Evolutionary conservation across 768 basidiomycete genomes (phyloP).

Genomic region (Russula brevipes): DNA sequence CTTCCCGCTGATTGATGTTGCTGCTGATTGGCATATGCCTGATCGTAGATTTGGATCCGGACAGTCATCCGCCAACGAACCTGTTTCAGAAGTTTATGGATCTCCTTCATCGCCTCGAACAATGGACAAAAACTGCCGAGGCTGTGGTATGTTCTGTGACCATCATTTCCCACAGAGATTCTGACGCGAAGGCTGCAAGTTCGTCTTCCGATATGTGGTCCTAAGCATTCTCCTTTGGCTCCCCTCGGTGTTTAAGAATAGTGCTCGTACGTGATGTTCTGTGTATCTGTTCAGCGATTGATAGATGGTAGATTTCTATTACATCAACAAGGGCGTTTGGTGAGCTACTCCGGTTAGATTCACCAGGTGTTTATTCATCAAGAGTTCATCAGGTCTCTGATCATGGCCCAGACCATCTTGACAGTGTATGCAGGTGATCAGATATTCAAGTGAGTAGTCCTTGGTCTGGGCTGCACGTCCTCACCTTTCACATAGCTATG

Average conservation of each 20-base stretch:
- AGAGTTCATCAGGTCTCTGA: conserved; percentile 40
- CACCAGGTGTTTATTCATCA: neutral
- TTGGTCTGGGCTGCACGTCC: neutral
- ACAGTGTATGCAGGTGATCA: conserved; percentile 56
- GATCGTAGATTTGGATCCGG: conserved; percentile 39
- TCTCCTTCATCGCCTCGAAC: conserved; percentile 32
- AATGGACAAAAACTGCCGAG: conserved; percentile 41
- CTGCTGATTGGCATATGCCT: conserved; percentile 1
- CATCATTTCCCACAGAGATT: neutral
- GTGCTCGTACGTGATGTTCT: conserved; percentile 38
- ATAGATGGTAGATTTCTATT: conserved; percentile 36
- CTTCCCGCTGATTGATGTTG: neutral
- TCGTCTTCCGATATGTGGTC: conserved; percentile 47
- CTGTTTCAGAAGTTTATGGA: conserved; percentile 39
- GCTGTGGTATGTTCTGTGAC: conserved; percentile 33
- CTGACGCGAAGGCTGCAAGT: conserved; percentile 31
- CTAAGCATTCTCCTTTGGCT: conserved; percentile 50
- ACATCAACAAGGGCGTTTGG: conserved; percentile 45
- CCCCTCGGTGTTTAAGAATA: conserved; percentile 39
- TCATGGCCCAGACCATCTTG: conserved; percentile 56
- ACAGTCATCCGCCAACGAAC: conserved; percentile 45
- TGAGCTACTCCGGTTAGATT: conserved; percentile 16
- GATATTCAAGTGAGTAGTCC: conserved; percentile 39
- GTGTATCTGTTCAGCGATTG: conserved; percentile 2
- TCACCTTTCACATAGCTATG: conserved; percentile 32